Evolutionary conservation across 2,329 filamentous ascomycete species (phyloP).

Genomic region (Cercospora sp.): DNA sequence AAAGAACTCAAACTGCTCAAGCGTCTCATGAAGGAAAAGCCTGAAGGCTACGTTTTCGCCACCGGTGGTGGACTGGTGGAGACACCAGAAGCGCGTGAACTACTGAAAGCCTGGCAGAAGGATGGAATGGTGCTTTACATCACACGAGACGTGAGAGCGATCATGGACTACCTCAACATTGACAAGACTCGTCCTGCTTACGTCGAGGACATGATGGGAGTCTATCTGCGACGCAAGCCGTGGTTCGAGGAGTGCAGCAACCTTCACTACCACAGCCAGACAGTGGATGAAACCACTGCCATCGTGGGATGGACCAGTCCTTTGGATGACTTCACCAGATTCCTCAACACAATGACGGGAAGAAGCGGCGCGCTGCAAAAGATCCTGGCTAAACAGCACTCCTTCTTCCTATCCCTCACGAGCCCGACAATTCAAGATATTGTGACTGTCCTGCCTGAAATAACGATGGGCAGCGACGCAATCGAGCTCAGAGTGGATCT

Average conservation of each 20-base stretch:
- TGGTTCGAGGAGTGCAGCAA: conserved; percentile 95
- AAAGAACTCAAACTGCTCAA: conserved; percentile 75
- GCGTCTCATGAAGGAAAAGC: conserved; percentile 71
- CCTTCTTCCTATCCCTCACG: conserved; percentile 92
- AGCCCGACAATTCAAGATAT: conserved; percentile 70
- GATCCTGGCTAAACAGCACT: conserved; percentile 66
- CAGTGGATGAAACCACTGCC: conserved; percentile 46
- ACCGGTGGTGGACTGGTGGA: conserved; percentile 95
- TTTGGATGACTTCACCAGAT: conserved; percentile 66
- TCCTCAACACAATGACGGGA: conserved; percentile 69
- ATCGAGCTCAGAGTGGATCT: conserved; percentile 94
- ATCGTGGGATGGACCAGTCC: conserved; percentile 39
- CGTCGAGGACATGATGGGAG: conserved; percentile 84
- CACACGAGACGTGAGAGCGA: conserved; percentile 80
- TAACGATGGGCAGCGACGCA: conserved; percentile 83
- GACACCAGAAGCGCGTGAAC: conserved; percentile 71
- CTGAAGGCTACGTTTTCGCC: conserved; percentile 78
- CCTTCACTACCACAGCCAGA: conserved; percentile 85
- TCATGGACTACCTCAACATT: conserved; percentile 82
- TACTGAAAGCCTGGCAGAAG: conserved; percentile 72
- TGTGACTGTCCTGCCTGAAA: conserved; percentile 64
- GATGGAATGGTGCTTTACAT: conserved; percentile 86
- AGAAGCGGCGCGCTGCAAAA: conserved; percentile 54
- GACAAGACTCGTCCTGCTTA: conserved; percentile 93
- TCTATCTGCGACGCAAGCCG: conserved; percentile 83